These are phyloP conservation scores for Rubroboletus pulcherrimus DNA, from an alignment of 768 basidiomycete genomes.

Conservation along the genomic window DNA sequence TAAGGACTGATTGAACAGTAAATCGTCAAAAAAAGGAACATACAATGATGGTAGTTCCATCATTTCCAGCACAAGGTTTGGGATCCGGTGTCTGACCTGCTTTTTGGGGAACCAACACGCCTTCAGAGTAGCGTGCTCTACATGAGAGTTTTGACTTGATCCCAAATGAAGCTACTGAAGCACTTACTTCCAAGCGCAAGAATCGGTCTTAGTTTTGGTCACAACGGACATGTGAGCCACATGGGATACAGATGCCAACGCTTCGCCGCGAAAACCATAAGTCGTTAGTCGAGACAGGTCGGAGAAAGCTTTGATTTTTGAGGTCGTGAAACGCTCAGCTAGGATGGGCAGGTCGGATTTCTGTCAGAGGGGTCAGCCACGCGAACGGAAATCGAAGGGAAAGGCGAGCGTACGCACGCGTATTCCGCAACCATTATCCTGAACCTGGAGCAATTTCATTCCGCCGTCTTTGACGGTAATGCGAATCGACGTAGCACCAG, in stretches of 20 bases:
- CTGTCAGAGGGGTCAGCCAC: constrained; percentile 35
- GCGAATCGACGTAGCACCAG: constrained; percentile 80
- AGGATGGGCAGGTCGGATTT: constrained; percentile 86
- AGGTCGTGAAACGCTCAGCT: constrained; percentile 94
- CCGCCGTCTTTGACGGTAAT: constrained; percentile 94
- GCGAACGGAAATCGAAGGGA: background rate
- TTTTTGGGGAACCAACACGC: constrained; percentile 65
- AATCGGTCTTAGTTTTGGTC: constrained; percentile 82
- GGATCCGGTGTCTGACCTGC: constrained; percentile 71
- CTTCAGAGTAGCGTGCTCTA: constrained; percentile 83
- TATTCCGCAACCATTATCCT: constrained; percentile 96
- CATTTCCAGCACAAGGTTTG: constrained; percentile 89
- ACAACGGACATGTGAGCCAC: constrained; percentile 84
- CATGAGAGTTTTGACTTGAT: constrained; percentile 4
- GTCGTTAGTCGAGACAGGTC: constrained; percentile 83
- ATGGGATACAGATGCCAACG: constrained; percentile 92
- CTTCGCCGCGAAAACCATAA: constrained; percentile 97
- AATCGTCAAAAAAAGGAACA: constrained; percentile 18
- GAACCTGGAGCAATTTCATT: constrained; percentile 89
- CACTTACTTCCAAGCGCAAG: constrained; percentile 91
- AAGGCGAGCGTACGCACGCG: constrained; percentile 49
- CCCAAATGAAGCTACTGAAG: background rate
- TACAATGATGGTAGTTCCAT: constrained; percentile 88
- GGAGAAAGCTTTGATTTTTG: constrained; percentile 82
- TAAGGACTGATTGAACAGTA: background rate